Percentiles rank a stretch among this genome's conserved stretches.
These are phyloP conservation scores for Pseudocercospora eumusae DNA, from an alignment of 2,329 filamentous ascomycete genomes.

Conservation along the genomic window DNA sequence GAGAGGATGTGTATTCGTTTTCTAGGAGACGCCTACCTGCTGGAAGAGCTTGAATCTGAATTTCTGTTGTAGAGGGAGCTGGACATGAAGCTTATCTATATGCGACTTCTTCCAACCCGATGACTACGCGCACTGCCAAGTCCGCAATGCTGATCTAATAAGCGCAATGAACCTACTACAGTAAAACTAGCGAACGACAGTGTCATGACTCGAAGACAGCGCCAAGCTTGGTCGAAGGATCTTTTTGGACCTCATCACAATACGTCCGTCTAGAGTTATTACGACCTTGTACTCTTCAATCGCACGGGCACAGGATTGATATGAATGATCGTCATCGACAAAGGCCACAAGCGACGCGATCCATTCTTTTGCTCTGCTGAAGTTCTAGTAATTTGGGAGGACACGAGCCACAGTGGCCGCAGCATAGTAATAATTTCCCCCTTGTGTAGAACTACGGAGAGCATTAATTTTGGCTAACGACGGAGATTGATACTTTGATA, in stretches of 20 bases:
- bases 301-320: neutral
- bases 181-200: too few species aligned
- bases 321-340: conserved; percentile 4
- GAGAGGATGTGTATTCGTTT: too few species aligned
- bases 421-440: conserved; percentile 15
- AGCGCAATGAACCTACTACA: too few species aligned
- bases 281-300: conserved; percentile 12
- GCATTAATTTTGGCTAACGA: neutral
- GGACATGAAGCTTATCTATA: too few species aligned
- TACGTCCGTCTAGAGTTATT: neutral
- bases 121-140: neutral
- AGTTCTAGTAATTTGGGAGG: conserved; percentile 5
- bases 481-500: conserved; percentile 13
- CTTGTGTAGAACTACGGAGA: conserved; percentile 3
- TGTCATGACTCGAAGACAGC: conserved; percentile 1
- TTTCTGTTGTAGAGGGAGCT: too few species aligned
- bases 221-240: conserved; percentile 6
- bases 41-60: too few species aligned
- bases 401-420: conserved; percentile 9
- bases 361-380: conserved; percentile 11
- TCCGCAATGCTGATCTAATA: neutral
- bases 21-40: too few species aligned
- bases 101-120: too few species aligned
- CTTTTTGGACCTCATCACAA: conserved; percentile 4
- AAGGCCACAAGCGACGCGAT: conserved; percentile 13